phyloP scores from a whole-genome alignment of 768 basidiomycete species.

The Candolleomyces efflorescens region DNA sequence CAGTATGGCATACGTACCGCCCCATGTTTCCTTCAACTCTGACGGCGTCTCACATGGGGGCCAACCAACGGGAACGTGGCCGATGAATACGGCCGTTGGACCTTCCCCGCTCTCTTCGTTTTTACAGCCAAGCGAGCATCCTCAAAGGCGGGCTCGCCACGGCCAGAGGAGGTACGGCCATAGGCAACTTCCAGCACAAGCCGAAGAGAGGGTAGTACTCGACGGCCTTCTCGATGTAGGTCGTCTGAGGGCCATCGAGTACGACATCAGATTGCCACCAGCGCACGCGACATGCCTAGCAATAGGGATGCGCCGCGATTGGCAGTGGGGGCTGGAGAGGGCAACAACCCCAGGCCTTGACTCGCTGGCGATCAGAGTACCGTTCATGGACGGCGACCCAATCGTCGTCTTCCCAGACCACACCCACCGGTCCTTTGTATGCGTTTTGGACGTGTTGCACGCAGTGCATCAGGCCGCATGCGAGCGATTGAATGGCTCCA shows the following conservation, averaged over 20 bases:
- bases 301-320: neutral
- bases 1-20: too few species aligned
- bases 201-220: neutral
- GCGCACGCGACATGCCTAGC: neutral
- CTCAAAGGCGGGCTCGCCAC: neutral
- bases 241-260: neutral
- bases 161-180: neutral
- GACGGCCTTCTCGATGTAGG: neutral
- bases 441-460: neutral
- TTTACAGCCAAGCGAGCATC: too few species aligned
- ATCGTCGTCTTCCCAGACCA: slow-evolving; percentile 5
- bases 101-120: too few species aligned
- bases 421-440: neutral
- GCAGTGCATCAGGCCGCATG: neutral
- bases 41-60: too few species aligned
- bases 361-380: slow-evolving; percentile 2
- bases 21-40: too few species aligned
- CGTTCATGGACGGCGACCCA: neutral
- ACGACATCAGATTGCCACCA: neutral
- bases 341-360: neutral
- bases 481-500: neutral
- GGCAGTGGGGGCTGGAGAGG: neutral
- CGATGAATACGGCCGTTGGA: too few species aligned
- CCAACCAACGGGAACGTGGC: too few species aligned
- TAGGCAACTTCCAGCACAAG: neutral